Conservation (phyloP, 2,329 filamentous ascomycete species). For the Lecanicillium sp. region DNA sequence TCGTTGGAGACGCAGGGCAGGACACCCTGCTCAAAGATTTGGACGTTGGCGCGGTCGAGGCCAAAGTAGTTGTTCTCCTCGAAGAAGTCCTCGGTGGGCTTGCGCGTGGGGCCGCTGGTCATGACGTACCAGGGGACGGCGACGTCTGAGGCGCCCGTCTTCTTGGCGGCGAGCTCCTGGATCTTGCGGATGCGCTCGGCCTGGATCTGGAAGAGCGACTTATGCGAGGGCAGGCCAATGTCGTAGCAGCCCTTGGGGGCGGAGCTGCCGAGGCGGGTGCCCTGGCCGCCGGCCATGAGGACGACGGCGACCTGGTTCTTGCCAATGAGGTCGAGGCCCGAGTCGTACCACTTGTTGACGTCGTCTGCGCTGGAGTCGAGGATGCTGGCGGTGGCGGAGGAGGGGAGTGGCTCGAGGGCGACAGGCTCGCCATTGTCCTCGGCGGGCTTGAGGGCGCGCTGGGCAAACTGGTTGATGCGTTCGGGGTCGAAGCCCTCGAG, state of each 20-base stretch:
- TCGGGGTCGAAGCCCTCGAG: constrained; percentile 73
- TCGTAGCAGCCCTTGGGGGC: constrained; percentile 97
- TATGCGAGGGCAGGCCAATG: constrained; percentile 85
- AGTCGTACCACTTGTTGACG: constrained; percentile 76
- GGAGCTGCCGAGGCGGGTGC: constrained; percentile 87
- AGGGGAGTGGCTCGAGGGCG: constrained; percentile 77
- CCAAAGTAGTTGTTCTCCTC: constrained; percentile 87
- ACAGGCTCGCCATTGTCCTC: constrained; percentile 49
- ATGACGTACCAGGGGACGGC: constrained; percentile 98
- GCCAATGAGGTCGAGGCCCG: constrained; percentile 71
- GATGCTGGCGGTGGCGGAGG: constrained; percentile 79
- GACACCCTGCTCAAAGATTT: constrained; percentile 95
- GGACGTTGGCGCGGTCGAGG: constrained; percentile 73
- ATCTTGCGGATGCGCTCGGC: constrained; percentile 87
- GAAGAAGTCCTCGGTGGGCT: constrained; percentile 91
- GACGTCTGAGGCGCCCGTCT: constrained; percentile 46
- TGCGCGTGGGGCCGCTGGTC: constrained; percentile 91
- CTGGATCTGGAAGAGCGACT: constrained; percentile 96
- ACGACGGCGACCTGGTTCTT: constrained; percentile 78
- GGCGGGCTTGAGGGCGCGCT: constrained; percentile 73
- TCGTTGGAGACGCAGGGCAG: constrained; percentile 96
- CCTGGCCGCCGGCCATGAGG: constrained; percentile 95
- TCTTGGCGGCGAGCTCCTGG: constrained; percentile 70
- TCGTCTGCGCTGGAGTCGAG: constrained; percentile 78
- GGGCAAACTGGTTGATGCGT: constrained; percentile 80